These are phyloP conservation scores for Asterionellopsis glacialis DNA, from an alignment of 108 stramenopile species.

Conservation along the genomic window DNA sequence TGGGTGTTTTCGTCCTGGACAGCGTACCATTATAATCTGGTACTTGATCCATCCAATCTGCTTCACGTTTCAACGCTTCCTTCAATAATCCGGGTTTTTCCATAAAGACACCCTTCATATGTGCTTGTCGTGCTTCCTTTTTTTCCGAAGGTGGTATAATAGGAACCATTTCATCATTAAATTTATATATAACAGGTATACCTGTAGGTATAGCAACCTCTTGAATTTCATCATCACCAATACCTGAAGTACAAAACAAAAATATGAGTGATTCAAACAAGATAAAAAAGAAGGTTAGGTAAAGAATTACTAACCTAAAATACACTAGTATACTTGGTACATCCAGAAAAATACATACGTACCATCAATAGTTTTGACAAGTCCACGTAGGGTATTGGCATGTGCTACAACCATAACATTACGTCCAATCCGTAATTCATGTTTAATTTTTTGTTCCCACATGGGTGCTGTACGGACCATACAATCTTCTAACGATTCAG, in stretches of 20 bases:
- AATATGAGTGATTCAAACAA: too few species aligned
- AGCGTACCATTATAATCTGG: slow-evolving; percentile 77
- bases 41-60: slow-evolving; percentile 67
- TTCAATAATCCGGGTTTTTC: slow-evolving; percentile 86
- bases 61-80: slow-evolving; percentile 80
- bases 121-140: slow-evolving; percentile 47
- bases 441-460: slow-evolving; percentile 84
- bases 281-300: too few species aligned
- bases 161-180: slow-evolving; percentile 59
- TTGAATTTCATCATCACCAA: slow-evolving; percentile 31
- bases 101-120: slow-evolving; percentile 81
- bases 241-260: too few species aligned
- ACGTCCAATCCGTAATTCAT: slow-evolving; percentile 73
- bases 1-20: slow-evolving; percentile 34
- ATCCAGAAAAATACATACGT: too few species aligned
- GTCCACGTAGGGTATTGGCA: slow-evolving; percentile 82
- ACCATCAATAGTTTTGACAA: slow-evolving; percentile 75
- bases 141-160: slow-evolving; percentile 33
- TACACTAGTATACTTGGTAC: too few species aligned
- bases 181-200: slow-evolving; percentile 93
- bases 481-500: slow-evolving; percentile 86
- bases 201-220: slow-evolving; percentile 93
- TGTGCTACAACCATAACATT: slow-evolving; percentile 94
- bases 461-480: slow-evolving; percentile 81
- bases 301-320: too few species aligned